Conservation (phyloP, 495 filamentous ascomycete genomes). For the Staphylotrichum tortipilum region DNA sequence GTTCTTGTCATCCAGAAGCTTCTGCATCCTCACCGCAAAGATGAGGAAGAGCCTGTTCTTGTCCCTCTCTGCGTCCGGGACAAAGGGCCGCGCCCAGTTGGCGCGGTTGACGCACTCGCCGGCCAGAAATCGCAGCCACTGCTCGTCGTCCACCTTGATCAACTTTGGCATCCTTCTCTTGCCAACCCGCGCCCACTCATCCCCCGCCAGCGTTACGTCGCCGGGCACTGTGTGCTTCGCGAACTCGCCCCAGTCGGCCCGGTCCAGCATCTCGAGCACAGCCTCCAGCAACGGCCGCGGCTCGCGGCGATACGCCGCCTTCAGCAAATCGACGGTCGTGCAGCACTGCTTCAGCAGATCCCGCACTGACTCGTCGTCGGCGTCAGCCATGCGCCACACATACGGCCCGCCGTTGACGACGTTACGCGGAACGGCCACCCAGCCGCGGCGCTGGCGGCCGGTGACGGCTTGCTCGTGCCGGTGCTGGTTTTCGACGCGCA, state of each 20-base stretch:
- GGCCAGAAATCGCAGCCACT: slow-evolving; percentile 19
- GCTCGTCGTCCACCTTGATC: slow-evolving; percentile 10
- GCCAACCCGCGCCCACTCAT: slow-evolving; percentile 5
- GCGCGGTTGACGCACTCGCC: slow-evolving; percentile 11
- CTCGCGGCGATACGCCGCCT: neutral
- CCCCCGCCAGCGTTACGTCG: neutral
- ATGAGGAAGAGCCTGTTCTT: slow-evolving; percentile 20
- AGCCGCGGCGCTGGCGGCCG: neutral
- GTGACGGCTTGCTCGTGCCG: neutral
- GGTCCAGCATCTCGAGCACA: neutral
- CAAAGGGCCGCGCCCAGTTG: slow-evolving; percentile 10
- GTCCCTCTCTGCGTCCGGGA: slow-evolving; percentile 4
- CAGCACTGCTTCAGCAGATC: slow-evolving; percentile 9
- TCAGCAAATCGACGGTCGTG: slow-evolving; percentile 6
- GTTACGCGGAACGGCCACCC: slow-evolving; percentile 13
- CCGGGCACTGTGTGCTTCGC: neutral
- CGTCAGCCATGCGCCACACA: slow-evolving; percentile 10
- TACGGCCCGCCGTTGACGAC: slow-evolving; percentile 11
- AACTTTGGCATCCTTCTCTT: neutral
- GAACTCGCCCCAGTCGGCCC: neutral
- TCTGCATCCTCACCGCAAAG: slow-evolving; percentile 23
- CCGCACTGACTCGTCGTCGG: slow-evolving; percentile 1
- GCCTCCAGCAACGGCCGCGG: slow-evolving; percentile 5
- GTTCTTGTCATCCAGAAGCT: slow-evolving; percentile 19
- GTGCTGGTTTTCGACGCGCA: neutral